phyloP scores from a whole-genome alignment of 768 basidiomycete species.

The Pleurotus giganteus region DNA sequence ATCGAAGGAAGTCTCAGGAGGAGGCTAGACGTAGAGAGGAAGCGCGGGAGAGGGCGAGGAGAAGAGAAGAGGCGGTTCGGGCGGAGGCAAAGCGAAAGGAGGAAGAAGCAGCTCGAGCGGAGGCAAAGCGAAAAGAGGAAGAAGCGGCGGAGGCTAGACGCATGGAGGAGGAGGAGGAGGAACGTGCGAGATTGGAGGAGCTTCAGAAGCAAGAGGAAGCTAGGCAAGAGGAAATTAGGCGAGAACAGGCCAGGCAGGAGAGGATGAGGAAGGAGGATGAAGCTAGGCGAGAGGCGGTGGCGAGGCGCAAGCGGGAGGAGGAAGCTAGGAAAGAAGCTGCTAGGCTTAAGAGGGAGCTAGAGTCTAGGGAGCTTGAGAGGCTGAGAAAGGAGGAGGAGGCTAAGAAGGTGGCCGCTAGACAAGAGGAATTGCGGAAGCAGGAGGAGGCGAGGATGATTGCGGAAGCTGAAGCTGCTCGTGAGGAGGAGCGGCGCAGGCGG shows the following conservation, averaged over 20 bases:
- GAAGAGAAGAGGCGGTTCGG: constrained; percentile 13
- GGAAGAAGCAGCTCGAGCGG: constrained; percentile 21
- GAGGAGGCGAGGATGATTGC: constrained; percentile 17
- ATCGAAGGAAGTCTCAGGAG: constrained; percentile 1
- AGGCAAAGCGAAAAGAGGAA: constrained; percentile 21
- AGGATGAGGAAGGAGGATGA: constrained; percentile 10
- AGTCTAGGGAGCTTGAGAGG: background rate
- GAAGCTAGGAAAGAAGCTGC: constrained; percentile 17
- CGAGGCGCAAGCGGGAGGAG: constrained; percentile 2
- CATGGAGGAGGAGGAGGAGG: constrained; percentile 18
- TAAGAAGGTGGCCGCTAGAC: constrained; percentile 8
- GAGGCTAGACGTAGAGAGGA: constrained; percentile 12
- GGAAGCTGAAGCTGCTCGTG: constrained; percentile 9
- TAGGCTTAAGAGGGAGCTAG: constrained; percentile 9
- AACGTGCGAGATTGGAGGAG: background rate
- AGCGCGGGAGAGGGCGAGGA: background rate
- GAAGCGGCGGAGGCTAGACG: constrained; percentile 16
- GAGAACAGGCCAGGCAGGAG: too few species aligned
- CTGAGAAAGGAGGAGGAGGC: constrained; percentile 8
- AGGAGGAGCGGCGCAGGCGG: constrained; percentile 12
- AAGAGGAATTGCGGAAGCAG: constrained; percentile 16
- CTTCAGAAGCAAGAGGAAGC: background rate
- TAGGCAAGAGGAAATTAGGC: too few species aligned
- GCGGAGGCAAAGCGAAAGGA: constrained; percentile 22
- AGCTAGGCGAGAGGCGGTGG: constrained; percentile 19